Evolutionary conservation across 2,329 filamentous ascomycete genomes (phyloP), one percentile per base, ranked within the genome.

Genomic region (Arthrobotrys pseudoclavata): DNA sequence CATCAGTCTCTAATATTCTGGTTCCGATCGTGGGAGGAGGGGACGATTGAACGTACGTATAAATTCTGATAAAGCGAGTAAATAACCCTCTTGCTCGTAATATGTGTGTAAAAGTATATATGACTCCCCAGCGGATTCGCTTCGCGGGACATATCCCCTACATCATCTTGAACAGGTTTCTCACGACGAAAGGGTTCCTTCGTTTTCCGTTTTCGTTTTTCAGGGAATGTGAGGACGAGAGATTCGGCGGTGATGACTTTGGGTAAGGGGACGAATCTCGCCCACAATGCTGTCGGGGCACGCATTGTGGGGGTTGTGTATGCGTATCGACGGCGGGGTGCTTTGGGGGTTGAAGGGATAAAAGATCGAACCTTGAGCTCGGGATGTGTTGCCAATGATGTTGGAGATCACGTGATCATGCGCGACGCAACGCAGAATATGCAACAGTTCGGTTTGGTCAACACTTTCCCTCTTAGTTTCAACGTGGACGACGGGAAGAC

Each of bases 71-170:
- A 82, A 29, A 85, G 80, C 15, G 84, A 85, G 77, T 85, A 85
- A 3, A 85, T 81, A 22, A 85, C 82, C 77, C 84, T 83, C 37
- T 84, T 84, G 66, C 82, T 84, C 62, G 83, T 82, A 6, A 85
- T 80, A 64, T 85, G 83, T 70, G 81, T 82, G 80, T 81, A 85
- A 67, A 85, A 82, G 71, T 81, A 85, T 79, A 85, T 84, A 55
- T 83, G 79, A 34, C 80, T 81, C 24, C 84, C 84, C 78, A 83
- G 82, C 20, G 72, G 72, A 18, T 76, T 76, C 9, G 72, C 72
- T n/a, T 70, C 66, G 18, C 52, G 66, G 57, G 40, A 50, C 42
- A 67, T 42, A 47, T 72, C 63, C 31, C 69, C 75, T 22, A 78
- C 74, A 47, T 61, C 40, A 45, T 70, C 74, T 13, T 67, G 29